A percentile compares a stretch with the other conserved stretches of the same genome.
These are phyloP conservation scores for Cyathus striatus DNA, from an alignment of 768 basidiomycete species.

Conservation along the genomic window DNA sequence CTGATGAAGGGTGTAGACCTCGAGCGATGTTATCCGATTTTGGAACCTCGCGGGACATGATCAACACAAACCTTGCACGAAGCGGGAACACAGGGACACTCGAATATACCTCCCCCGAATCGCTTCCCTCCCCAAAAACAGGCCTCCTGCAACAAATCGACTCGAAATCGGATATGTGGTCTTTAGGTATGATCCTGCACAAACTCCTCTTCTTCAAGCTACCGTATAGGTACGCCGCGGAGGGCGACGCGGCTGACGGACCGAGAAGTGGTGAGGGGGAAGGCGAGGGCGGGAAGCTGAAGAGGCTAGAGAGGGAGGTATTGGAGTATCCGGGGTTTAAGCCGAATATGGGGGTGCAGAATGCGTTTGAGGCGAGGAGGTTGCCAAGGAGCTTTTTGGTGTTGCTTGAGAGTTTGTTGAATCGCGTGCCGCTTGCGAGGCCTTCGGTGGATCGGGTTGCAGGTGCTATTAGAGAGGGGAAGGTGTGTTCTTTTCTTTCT, in stretches of 20 bases:
- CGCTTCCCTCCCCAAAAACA: constrained; percentile 61
- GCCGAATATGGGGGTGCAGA: constrained; percentile 42
- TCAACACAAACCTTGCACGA: constrained; percentile 55
- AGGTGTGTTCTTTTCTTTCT: constrained; percentile 41
- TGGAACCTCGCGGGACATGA: constrained; percentile 90
- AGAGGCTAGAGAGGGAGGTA: constrained; percentile 70
- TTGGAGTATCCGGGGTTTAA: constrained; percentile 69
- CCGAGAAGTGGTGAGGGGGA: constrained; percentile 20
- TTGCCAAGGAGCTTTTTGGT: constrained; percentile 68
- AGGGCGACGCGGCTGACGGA: constrained; percentile 39
- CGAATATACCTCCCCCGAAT: constrained; percentile 88
- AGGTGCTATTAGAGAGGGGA: constrained; percentile 64
- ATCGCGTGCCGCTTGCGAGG: constrained; percentile 52
- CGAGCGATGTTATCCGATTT: constrained; percentile 95
- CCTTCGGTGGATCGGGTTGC: constrained; percentile 71
- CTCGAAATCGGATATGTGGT: constrained; percentile 96
- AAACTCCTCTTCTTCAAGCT: constrained; percentile 88
- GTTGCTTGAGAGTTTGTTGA: constrained; percentile 67
- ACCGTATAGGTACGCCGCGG: constrained; percentile 73
- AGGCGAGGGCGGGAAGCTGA: constrained; percentile 60
- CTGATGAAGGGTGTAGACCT: constrained; percentile 53
- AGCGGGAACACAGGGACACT: constrained; percentile 97
- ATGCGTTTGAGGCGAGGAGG: constrained; percentile 64
- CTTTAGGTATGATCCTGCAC: constrained; percentile 92
- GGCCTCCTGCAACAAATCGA: constrained; percentile 69